Conservation (phyloP, 2,329 filamentous ascomycete species). For the Xylaria multiplex region DNA sequence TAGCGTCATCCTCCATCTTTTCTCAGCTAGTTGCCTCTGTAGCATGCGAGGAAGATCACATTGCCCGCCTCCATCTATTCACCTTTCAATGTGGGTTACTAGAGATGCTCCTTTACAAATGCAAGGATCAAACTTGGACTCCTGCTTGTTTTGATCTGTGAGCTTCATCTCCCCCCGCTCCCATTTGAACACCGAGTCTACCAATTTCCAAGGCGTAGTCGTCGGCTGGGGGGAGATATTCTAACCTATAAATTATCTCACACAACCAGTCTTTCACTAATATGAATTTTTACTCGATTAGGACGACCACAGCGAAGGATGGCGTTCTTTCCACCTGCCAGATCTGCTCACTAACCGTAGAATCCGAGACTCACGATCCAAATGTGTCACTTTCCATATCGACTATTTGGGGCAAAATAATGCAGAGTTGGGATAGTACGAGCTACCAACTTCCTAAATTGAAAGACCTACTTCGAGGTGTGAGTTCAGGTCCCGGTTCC, state of each 20-base stretch:
- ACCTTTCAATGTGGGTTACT: background rate
- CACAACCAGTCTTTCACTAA: too few relatives aligned
- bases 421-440: background rate
- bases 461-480: slow-evolving; percentile 2
- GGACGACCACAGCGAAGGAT: too few relatives aligned
- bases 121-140: background rate
- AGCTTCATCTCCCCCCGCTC: background rate
- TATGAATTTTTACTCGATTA: too few relatives aligned
- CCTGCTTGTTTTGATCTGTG: background rate
- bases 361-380: background rate
- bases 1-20: background rate
- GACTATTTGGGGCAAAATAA: background rate
- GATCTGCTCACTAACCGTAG: background rate
- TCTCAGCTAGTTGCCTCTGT: background rate
- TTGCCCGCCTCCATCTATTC: background rate
- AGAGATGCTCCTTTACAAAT: slow-evolving; percentile 2
- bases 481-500: background rate
- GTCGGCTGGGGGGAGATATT: too few relatives aligned
- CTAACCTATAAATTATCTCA: too few relatives aligned
- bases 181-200: background rate
- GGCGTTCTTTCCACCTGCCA: too few relatives aligned
- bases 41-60: background rate
- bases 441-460: background rate
- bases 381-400: background rate
- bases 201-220: too few relatives aligned